Percentiles rank a stretch among this genome's conserved stretches.
These are phyloP conservation scores for Lathyrus oleraceus DNA, from an alignment of 306 rosid genomes.

Conservation along the genomic window DNA sequence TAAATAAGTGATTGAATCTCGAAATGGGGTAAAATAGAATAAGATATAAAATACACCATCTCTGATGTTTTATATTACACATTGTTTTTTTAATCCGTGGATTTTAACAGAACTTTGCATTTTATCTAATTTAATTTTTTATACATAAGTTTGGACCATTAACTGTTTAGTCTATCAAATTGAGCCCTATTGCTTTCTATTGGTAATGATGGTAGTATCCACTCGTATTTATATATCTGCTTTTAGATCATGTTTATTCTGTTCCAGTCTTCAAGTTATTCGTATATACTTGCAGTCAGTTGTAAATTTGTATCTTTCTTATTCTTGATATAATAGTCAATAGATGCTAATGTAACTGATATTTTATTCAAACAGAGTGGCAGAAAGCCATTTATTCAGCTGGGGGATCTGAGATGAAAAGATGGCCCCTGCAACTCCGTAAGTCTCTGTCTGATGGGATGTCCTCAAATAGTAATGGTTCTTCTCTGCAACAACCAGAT, in stretches of 20 bases:
- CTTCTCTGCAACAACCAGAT: slow-evolving; percentile 86
- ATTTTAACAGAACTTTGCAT: not conserved
- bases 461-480: slow-evolving; percentile 78
- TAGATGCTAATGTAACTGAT: not conserved
- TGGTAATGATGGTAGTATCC: slow-evolving; percentile 4
- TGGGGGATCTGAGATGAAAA: slow-evolving; percentile 95
- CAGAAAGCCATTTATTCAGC: slow-evolving; percentile 90
- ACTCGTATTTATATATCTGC: slow-evolving; percentile 14
- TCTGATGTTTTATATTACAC: slow-evolving; percentile 7
- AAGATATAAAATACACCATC: slow-evolving; percentile 14
- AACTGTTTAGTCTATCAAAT: slow-evolving; percentile 14
- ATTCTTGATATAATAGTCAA: slow-evolving; percentile 5
- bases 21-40: not conserved
- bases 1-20: not conserved
- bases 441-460: slow-evolving; percentile 83
- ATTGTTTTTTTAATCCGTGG: not conserved
- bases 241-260: slow-evolving; percentile 8
- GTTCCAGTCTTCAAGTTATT: slow-evolving; percentile 24
- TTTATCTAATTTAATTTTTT: not conserved
- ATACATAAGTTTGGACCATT: not conserved
- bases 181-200: not conserved
- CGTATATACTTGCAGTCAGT: not conserved
- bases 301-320: slow-evolving; percentile 10
- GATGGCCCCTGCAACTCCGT: slow-evolving; percentile 91
- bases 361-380: slow-evolving; percentile 70